Conservation (phyloP, 2,329 filamentous ascomycete species). For the Ascochyta koolunga region DNA sequence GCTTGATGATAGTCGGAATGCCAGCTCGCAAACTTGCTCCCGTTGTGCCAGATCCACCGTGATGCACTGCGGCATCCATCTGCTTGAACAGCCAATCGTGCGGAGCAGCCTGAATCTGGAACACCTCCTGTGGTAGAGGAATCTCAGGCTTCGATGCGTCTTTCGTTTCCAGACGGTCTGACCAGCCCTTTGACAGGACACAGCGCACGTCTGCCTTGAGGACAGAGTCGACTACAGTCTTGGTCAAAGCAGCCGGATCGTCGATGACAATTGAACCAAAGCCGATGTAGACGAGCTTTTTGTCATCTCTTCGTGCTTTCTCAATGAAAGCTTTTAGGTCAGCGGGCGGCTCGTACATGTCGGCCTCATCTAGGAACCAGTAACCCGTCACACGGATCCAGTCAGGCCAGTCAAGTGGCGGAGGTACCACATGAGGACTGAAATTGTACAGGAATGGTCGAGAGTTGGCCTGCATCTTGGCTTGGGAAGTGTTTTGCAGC, state of each 20-base stretch:
- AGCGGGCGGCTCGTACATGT: constrained; percentile 72
- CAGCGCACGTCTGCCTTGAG: constrained; percentile 90
- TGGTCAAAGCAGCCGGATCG: constrained; percentile 85
- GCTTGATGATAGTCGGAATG: constrained; percentile 90
- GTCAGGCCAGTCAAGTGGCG: constrained; percentile 92
- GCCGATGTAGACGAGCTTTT: constrained; percentile 95
- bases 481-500: constrained; percentile 79
- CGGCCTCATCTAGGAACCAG: constrained; percentile 87
- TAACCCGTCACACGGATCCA: constrained; percentile 98
- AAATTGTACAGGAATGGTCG: constrained; percentile 99
- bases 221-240: constrained; percentile 92
- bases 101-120: constrained; percentile 86
- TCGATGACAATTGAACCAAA: constrained; percentile 96
- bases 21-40: constrained; percentile 90
- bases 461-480: constrained; percentile 94
- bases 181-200: constrained; percentile 96
- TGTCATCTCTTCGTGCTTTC: constrained; percentile 78
- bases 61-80: constrained; percentile 92
- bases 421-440: constrained; percentile 89
- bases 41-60: constrained; percentile 93
- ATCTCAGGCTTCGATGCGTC: constrained; percentile 67
- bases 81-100: constrained; percentile 97
- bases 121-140: constrained; percentile 77
- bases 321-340: constrained; percentile 82
- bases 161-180: constrained; percentile 73